These are phyloP conservation scores for Cutaneotrichosporon sp. DNA, from an alignment of 1,284 basidiomycete genomes.

Conservation along the genomic window DNA sequence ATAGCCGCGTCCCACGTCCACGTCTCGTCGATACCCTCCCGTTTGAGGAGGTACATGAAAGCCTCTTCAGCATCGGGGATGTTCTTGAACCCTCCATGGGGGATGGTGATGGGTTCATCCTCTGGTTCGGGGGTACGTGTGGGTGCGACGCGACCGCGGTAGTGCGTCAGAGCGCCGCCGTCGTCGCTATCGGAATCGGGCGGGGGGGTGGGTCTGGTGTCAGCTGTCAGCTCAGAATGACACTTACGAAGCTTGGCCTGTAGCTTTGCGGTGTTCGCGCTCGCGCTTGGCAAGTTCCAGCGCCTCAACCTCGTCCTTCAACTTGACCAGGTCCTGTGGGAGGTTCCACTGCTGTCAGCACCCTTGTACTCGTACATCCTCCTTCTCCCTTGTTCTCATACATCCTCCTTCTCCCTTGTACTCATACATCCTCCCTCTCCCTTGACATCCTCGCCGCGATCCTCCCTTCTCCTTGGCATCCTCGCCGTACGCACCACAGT, in stretches of 20 bases:
- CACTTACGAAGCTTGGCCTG: constrained; percentile 35
- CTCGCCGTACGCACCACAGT: constrained; percentile 32
- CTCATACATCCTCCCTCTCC: too few relatives aligned
- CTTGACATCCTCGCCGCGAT: too few relatives aligned
- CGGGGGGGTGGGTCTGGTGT: constrained; percentile 18
- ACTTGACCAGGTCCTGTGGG: constrained; percentile 76
- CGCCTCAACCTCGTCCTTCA: constrained; percentile 79
- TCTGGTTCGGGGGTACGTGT: constrained; percentile 17
- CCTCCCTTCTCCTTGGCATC: too few relatives aligned
- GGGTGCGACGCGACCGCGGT: constrained; percentile 8
- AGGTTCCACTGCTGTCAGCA: constrained; percentile 71
- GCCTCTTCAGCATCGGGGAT: constrained; percentile 89
- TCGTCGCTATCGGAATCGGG: constrained; percentile 6
- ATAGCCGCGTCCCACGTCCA: constrained; percentile 99
- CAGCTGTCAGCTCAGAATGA: neutral
- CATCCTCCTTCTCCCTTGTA: too few relatives aligned
- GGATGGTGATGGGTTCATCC: constrained; percentile 60
- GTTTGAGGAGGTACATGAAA: constrained; percentile 82
- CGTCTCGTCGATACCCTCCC: constrained; percentile 80
- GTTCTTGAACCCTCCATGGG: constrained; percentile 80
- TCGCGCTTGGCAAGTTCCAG: constrained; percentile 54
- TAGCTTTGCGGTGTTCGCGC: constrained; percentile 22
- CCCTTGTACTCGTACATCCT: neutral
- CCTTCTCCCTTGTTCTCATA: too few relatives aligned
- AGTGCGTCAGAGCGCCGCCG: constrained; percentile 14